Evolutionary conservation across 2,329 filamentous ascomycete genomes (phyloP).

Genomic region (Rhexocercosporidium sp.): DNA sequence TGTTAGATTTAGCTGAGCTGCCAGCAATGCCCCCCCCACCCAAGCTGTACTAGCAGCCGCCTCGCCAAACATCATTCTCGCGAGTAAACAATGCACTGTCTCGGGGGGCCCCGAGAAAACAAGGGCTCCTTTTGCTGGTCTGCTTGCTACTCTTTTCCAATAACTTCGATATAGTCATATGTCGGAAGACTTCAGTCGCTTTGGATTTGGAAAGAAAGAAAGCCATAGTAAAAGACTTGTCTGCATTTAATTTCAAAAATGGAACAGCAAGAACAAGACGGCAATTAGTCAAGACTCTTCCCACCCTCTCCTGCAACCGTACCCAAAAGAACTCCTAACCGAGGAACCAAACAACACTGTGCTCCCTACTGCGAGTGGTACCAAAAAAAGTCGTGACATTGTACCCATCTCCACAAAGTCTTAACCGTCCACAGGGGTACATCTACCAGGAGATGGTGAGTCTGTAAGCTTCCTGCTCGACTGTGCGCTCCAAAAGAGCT

Average conservation of each 20-base stretch:
- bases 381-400: background rate
- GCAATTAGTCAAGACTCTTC: background rate
- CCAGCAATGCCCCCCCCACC: no score
- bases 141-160: no score
- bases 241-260: background rate
- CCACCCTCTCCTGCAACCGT: background rate
- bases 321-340: background rate
- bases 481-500: background rate
- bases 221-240: background rate
- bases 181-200: no score
- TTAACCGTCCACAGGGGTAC: background rate
- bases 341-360: no score
- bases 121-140: no score
- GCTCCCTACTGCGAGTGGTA: background rate
- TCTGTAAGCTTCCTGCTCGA: slow-evolving; percentile 1
- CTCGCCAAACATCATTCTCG: no score
- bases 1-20: no score
- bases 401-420: background rate
- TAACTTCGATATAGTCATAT: no score
- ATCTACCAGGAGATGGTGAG: slow-evolving; percentile 6
- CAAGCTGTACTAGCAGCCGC: no score
- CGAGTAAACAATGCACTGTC: no score
- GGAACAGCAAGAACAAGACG: background rate
- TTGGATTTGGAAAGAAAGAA: no score
- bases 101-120: no score